These are phyloP conservation scores for Acacia crassicarpa DNA, from an alignment of 306 rosid species.

Conservation along the genomic window DNA sequence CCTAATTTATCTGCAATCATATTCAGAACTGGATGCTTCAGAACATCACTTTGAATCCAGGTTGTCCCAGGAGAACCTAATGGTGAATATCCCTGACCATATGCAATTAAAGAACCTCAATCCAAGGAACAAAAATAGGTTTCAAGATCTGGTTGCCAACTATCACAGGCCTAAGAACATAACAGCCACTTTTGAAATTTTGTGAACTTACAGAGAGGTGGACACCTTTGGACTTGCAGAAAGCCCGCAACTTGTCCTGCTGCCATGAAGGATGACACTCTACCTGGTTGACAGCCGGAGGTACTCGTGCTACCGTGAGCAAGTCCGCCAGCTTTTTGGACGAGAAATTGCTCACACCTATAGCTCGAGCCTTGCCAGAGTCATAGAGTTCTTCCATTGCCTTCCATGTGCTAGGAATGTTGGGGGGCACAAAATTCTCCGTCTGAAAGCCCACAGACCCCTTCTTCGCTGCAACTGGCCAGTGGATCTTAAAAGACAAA, in stretches of 20 bases:
- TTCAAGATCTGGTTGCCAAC: background rate
- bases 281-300: slow-evolving; percentile 72
- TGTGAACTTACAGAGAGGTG: slow-evolving; percentile 57
- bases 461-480: slow-evolving; percentile 66
- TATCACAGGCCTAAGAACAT: background rate
- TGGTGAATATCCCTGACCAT: slow-evolving; percentile 66
- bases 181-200: background rate
- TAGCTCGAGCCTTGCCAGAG: slow-evolving; percentile 63
- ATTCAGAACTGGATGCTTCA: slow-evolving; percentile 49
- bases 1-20: slow-evolving; percentile 52
- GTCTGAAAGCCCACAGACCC: slow-evolving; percentile 41
- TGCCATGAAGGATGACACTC: slow-evolving; percentile 79
- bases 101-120: slow-evolving; percentile 3
- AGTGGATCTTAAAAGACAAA: slow-evolving; percentile 58
- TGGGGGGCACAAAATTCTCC: slow-evolving; percentile 42
- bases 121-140: background rate
- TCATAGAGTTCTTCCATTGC: slow-evolving; percentile 70
- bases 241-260: slow-evolving; percentile 49
- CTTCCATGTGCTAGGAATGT: slow-evolving; percentile 65
- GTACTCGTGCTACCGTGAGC: slow-evolving; percentile 48
- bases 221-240: slow-evolving; percentile 65
- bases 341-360: slow-evolving; percentile 76
- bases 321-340: slow-evolving; percentile 57
- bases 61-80: slow-evolving; percentile 70
- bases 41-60: slow-evolving; percentile 58